Conservation (phyloP, 805 yeast species). For the Candida stauntonica region DNA sequence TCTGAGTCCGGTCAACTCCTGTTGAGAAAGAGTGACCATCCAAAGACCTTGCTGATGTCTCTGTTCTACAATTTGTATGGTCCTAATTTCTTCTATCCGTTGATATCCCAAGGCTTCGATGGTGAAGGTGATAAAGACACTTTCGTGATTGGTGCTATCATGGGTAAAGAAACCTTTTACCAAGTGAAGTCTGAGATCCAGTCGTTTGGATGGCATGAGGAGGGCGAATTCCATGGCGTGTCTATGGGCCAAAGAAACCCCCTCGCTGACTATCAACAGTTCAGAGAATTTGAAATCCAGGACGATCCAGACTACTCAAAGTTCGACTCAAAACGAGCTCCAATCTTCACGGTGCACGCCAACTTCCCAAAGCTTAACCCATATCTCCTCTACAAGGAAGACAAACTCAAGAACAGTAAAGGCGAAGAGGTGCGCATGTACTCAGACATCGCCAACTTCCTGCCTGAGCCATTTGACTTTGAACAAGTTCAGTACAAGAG, state of each 20-base stretch:
- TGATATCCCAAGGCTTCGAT: conserved; percentile 66
- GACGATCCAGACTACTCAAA: conserved; percentile 10
- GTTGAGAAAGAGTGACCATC: conserved; percentile 54
- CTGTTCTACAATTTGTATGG: conserved; percentile 66
- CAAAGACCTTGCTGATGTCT: conserved; percentile 53
- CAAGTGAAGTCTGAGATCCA: conserved; percentile 38
- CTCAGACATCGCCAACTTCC: conserved; percentile 19
- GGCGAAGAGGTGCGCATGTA: conserved; percentile 25
- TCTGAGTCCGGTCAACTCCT: conserved; percentile 69
- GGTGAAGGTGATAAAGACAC: conserved; percentile 85
- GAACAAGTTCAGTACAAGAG: conserved; percentile 52
- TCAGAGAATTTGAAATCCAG: conserved; percentile 1
- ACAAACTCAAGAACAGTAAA: conserved; percentile 15
- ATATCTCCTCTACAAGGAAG: conserved; percentile 23
- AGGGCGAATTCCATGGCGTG: conserved; percentile 51
- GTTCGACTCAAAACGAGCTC: conserved; percentile 14
- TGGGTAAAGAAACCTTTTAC: conserved; percentile 33
- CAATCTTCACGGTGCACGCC: conserved; percentile 35
- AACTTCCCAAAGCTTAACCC: conserved; percentile 36
- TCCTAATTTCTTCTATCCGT: conserved; percentile 60
- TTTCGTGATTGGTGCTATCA: conserved; percentile 58
- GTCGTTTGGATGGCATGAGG: conserved; percentile 27
- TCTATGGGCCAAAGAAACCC: conserved; percentile 80
- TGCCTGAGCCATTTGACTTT: conserved; percentile 41
- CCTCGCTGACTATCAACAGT: conserved; percentile 44